These are phyloP conservation scores for Benincasa hispida DNA, from an alignment of 306 rosid species.

Conservation along the genomic window DNA sequence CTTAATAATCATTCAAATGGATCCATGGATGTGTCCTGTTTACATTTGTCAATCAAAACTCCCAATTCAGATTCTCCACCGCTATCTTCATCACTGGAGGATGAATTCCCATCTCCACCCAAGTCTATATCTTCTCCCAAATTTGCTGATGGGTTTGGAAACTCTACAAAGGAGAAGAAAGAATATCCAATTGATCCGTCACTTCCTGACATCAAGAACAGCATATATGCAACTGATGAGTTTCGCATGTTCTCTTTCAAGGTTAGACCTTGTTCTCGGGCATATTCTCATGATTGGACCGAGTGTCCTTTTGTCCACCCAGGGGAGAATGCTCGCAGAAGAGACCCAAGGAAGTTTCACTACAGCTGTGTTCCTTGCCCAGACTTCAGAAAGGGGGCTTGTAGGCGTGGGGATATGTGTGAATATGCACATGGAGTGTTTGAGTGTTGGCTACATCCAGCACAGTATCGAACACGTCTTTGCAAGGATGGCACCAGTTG, in stretches of 20 bases:
- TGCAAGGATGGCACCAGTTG: slow-evolving; percentile 84
- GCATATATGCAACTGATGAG: slow-evolving; percentile 80
- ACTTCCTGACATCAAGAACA: slow-evolving; percentile 85
- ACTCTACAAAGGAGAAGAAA: slow-evolving; percentile 43
- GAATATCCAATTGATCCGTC: slow-evolving; percentile 87
- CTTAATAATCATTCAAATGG: slow-evolving; percentile 20
- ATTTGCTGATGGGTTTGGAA: slow-evolving; percentile 28
- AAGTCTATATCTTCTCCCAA: slow-evolving; percentile 47
- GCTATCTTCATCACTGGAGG: slow-evolving; percentile 38
- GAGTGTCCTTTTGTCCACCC: slow-evolving; percentile 97
- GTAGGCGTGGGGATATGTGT: slow-evolving; percentile 87
- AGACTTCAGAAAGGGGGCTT: slow-evolving; percentile 79
- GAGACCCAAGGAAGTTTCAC: slow-evolving; percentile 85
- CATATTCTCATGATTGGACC: slow-evolving; percentile 93
- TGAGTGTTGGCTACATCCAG: slow-evolving; percentile 96
- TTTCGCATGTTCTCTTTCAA: slow-evolving; percentile 88
- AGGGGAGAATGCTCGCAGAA: slow-evolving; percentile 87
- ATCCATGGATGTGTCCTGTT: slow-evolving; percentile 22
- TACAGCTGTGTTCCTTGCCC: slow-evolving; percentile 96
- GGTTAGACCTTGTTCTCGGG: slow-evolving; percentile 92
- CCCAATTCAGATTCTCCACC: slow-evolving; percentile 36
- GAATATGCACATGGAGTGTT: slow-evolving; percentile 96
- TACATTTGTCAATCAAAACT: slow-evolving; percentile 22
- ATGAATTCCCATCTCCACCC: slow-evolving; percentile 42
- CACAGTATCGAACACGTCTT: slow-evolving; percentile 82